Base-by-base conservation (phyloP, 495 filamentous ascomycete species). In the Articulospora tetracladia region DNA sequence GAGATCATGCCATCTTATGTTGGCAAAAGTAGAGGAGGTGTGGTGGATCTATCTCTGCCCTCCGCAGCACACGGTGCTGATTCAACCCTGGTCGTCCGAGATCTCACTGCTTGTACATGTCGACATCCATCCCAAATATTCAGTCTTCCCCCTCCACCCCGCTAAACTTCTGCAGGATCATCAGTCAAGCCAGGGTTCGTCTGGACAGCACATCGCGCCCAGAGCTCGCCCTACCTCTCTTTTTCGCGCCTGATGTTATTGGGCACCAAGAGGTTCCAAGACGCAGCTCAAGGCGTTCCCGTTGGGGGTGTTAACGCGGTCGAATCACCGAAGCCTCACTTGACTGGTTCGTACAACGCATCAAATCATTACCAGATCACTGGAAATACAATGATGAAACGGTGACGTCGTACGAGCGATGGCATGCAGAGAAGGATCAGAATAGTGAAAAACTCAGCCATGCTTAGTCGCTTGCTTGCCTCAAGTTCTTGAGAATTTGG, bases 341-440 rank as follows among this genome's bases (percentile, higher is more conserved):
- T 41, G 26, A 53, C 27, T 54, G 34, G 49, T 51, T 64, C 39
- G 58, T 57, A 67, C 64, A 67, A 63, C 64, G 59, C 63, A 66
- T 62, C 51, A 48, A 59, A 30, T 54, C 48, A 44, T 3, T 44
- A 25, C 53, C 61, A 36, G 27, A 53, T 26, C 25, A 23, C 51
- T 56, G 58, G 59, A 59, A 62, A 57, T 39, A 54, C 57, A 39
- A 55, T 32, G 28, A 47, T 60, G n/a, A 54, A 1, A 22, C 57
- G 53, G 58, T 67, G 65, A 64, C 65, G 65, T 64, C 51, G 65
- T 52, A 62, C 50, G 54, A 44, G 55, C 56, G 59, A 62, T 58
- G 50, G 11, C 3, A 19, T 44, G 39, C 47, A 39, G 34, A 56
- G 53, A 60, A 46, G n/a, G 46, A 23, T 53, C 47, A 30, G 28